Evolutionary conservation across 805 yeast genomes (phyloP).

Genomic region (Pichia eremophila): DNA sequence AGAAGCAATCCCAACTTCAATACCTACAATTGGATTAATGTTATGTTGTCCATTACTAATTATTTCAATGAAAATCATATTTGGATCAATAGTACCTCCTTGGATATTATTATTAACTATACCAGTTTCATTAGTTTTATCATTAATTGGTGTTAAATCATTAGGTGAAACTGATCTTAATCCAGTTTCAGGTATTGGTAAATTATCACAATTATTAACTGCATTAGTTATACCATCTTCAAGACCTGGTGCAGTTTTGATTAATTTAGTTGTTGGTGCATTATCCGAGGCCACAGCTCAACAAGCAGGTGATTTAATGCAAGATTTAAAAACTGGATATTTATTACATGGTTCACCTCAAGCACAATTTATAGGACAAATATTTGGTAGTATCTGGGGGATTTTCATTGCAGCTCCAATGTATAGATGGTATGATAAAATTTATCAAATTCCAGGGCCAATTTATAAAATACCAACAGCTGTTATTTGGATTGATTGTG

Average conservation of each 20-base stretch:
- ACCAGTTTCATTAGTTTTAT: constrained; percentile 63
- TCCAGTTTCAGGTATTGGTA: constrained; percentile 96
- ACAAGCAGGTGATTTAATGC: constrained; percentile 98
- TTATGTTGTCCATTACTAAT: constrained; percentile 63
- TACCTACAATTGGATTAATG: constrained; percentile 41
- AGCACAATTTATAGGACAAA: constrained; percentile 86
- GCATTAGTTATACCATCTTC: constrained; percentile 67
- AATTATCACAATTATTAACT: constrained; percentile 80
- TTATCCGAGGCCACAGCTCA: constrained; percentile 98
- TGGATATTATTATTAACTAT: constrained; percentile 64
- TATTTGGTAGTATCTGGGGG: constrained; percentile 82
- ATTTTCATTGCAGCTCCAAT: constrained; percentile 69
- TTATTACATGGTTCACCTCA: constrained; percentile 83
- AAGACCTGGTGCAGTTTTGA: constrained; percentile 73
- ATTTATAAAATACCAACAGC: constrained; percentile 90
- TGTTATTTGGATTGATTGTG: constrained; percentile 92
- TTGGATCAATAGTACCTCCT: constrained; percentile 63
- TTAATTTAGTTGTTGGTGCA: constrained; percentile 91
- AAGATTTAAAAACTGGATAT: constrained; percentile 92
- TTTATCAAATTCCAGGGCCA: constrained; percentile 77
- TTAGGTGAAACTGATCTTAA: constrained; percentile 94
- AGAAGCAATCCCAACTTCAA: neutral
- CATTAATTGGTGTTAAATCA: constrained; percentile 85
- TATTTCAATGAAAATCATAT: constrained; percentile 52
- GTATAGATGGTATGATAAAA: constrained; percentile 71